A percentile compares a stretch with the other conserved stretches of the same genome.
Conservation (phyloP, 2,329 filamentous ascomycete genomes). For the Penicillium corylophilum region DNA sequence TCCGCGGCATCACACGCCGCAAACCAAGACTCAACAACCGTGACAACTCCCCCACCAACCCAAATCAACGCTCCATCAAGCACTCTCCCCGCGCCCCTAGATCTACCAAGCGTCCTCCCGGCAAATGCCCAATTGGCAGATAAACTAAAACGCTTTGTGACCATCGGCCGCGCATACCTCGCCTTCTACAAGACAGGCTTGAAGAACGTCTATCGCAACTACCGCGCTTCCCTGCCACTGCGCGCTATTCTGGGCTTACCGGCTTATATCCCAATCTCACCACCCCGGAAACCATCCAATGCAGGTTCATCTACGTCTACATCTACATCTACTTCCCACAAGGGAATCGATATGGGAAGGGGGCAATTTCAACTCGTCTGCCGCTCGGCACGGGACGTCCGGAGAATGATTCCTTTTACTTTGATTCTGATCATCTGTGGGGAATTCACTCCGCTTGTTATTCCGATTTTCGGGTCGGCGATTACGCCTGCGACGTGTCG, state of each 20-base stretch:
- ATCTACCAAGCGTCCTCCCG: slow-evolving; percentile 57
- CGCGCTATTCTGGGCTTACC: slow-evolving; percentile 32
- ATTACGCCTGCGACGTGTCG: slow-evolving; percentile 80
- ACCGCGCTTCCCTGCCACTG: slow-evolving; percentile 37
- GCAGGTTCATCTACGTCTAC: no score
- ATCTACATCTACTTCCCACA: no score
- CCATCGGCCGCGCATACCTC: slow-evolving; percentile 71
- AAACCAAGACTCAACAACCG: slow-evolving; percentile 6
- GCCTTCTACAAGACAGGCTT: slow-evolving; percentile 86
- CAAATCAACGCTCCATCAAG: slow-evolving; percentile 68
- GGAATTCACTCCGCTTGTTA: slow-evolving; percentile 80
- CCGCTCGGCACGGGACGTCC: slow-evolving; percentile 69
- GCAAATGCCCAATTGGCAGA: slow-evolving; percentile 43
- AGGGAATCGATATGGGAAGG: slow-evolving; percentile 51
- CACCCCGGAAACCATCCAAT: slow-evolving; percentile 16
- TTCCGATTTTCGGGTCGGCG: slow-evolving; percentile 65
- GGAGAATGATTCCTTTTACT: slow-evolving; percentile 75
- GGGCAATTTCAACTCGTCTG: slow-evolving; percentile 68
- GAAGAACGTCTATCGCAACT: slow-evolving; percentile 70
- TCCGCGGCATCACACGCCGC: slow-evolving; percentile 11
- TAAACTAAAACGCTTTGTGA: slow-evolving; percentile 35
- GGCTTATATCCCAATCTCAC: slow-evolving; percentile 36
- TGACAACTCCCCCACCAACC: slow-evolving; percentile 14
- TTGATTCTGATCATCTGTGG: slow-evolving; percentile 75
- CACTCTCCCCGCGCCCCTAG: slow-evolving; percentile 70